Percentiles rank a stretch among this genome's conserved stretches.
Evolutionary conservation across 2,329 filamentous ascomycete species (phyloP).

Genomic region (Clarireedia sp.): DNA sequence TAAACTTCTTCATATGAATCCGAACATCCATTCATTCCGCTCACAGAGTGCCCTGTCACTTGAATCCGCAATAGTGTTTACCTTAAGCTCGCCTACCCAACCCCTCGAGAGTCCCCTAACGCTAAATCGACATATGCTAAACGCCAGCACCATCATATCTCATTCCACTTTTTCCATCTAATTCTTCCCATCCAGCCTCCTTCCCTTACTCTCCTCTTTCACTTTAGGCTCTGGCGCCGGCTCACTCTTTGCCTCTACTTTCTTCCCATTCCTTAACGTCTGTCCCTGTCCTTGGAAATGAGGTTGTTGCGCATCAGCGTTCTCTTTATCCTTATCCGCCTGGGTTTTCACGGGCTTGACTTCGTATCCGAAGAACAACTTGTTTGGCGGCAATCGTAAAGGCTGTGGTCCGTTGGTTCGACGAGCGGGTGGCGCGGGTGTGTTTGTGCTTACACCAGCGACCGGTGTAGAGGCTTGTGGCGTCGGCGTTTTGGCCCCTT

Average conservation of each 20-base stretch:
- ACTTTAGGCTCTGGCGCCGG: constrained; percentile 10
- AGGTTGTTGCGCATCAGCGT: constrained; percentile 57
- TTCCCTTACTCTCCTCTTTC: constrained; percentile 11
- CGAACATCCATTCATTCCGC: too few relatives aligned
- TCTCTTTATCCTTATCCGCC: constrained; percentile 60
- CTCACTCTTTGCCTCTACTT: constrained; percentile 30
- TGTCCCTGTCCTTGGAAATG: constrained; percentile 81
- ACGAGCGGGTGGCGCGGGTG: constrained; percentile 27
- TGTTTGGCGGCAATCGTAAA: constrained; percentile 74
- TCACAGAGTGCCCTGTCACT: too few relatives aligned
- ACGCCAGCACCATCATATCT: not conserved
- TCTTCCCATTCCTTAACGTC: constrained; percentile 66
- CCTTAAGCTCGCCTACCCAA: not conserved
- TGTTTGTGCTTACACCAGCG: constrained; percentile 41
- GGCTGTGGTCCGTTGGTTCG: constrained; percentile 76
- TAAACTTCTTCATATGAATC: too few relatives aligned
- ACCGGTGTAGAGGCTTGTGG: constrained; percentile 69
- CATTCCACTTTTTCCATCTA: not conserved
- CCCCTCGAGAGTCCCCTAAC: not conserved
- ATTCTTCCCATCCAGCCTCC: constrained; percentile 19
- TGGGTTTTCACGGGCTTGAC: constrained; percentile 80
- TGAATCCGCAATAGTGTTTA: too few relatives aligned
- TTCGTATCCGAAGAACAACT: constrained; percentile 95
- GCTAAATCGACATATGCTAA: not conserved
- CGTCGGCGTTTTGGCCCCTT: constrained; percentile 65